Evolutionary conservation across 768 basidiomycete species (phyloP).

Genomic region (Mrakia blollopis): DNA sequence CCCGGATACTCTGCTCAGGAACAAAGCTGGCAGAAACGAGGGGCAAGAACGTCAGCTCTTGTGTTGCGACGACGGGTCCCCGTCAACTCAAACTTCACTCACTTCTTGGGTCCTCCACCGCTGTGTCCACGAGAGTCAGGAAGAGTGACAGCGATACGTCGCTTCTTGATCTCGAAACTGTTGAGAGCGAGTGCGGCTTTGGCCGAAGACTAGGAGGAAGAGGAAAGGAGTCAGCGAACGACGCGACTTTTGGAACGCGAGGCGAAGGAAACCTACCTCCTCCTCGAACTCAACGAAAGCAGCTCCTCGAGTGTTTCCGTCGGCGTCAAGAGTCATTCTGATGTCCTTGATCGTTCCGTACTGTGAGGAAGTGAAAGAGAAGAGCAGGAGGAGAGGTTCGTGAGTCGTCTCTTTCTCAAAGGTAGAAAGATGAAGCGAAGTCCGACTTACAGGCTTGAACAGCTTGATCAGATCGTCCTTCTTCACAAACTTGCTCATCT

Average conservation of each 20-base stretch:
- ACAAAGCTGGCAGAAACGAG: slow-evolving; percentile 49
- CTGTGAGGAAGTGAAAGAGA: slow-evolving; percentile 47
- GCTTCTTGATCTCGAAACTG: slow-evolving; percentile 79
- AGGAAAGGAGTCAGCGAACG: neutral
- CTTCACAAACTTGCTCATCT: slow-evolving; percentile 69
- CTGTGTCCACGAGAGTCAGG: slow-evolving; percentile 62
- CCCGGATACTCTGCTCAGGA: slow-evolving; percentile 63
- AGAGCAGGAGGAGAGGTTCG: neutral
- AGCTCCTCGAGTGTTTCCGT: slow-evolving; percentile 70
- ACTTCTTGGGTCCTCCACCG: slow-evolving; percentile 38
- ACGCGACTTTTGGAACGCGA: neutral
- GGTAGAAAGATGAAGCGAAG: neutral
- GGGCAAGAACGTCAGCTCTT: neutral
- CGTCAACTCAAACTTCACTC: slow-evolving; percentile 14
- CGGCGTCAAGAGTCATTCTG: slow-evolving; percentile 67
- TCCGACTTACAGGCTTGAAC: slow-evolving; percentile 62
- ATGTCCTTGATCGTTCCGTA: slow-evolving; percentile 78
- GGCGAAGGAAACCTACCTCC: slow-evolving; percentile 54
- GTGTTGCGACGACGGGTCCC: neutral
- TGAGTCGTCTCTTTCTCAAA: neutral
- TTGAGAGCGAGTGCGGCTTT: slow-evolving; percentile 68
- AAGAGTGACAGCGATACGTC: slow-evolving; percentile 82
- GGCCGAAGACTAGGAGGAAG: slow-evolving; percentile 57
- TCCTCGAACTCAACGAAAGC: slow-evolving; percentile 88
- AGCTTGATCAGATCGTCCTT: slow-evolving; percentile 72